Base-by-base conservation (phyloP, 257 asterid species). In the Gentiana dahurica region DNA sequence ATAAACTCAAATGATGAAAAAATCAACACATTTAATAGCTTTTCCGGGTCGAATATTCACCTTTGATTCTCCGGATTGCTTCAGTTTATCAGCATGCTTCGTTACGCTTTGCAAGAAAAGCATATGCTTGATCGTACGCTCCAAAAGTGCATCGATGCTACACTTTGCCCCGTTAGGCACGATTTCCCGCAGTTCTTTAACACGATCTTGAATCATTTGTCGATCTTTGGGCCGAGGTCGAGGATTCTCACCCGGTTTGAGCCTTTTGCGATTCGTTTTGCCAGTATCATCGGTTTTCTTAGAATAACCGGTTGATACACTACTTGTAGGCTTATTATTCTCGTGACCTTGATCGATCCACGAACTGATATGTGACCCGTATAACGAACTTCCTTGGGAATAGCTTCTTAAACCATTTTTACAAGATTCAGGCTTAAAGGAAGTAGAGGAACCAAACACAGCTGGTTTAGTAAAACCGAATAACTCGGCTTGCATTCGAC, bases 81-180 rank as follows among this genome's bases (percentile, higher is more conserved):
- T 85, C 50, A 91, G 86, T 75, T 87, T 83, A 79, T 87, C 95
- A 2, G 95, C 94, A 61, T 91, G 97, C 68, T 83, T 87, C 10
- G 90, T 68, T 49, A 90, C 95, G 52, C 98, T 87, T 78, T 87
- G 98, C 82, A 90, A 68, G 84, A 86, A 90, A 65, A 79, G 82
- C 98, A 91, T 81, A 60, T 91, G 96, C 55, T 91, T 91, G 73
- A 91, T 87, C 8, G 98, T 87, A 38, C 95, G 89, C 74, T 91
- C 98, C 58, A 91, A 69, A 47, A 91, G 94, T 54, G 96, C 81
- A 73, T 91, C 98, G 13, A 91, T 87, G 82, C 98, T 91, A 69
- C 98, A 87, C 98, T 90, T 90, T 44, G 82, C 91, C 47, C 94
- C 98, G 53, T 87, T 87, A 4, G 98, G 98, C 58, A 91, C 95